Evolutionary conservation across 1,284 basidiomycete genomes (phyloP).

Genomic region (Quambalaria eucalypti): DNA sequence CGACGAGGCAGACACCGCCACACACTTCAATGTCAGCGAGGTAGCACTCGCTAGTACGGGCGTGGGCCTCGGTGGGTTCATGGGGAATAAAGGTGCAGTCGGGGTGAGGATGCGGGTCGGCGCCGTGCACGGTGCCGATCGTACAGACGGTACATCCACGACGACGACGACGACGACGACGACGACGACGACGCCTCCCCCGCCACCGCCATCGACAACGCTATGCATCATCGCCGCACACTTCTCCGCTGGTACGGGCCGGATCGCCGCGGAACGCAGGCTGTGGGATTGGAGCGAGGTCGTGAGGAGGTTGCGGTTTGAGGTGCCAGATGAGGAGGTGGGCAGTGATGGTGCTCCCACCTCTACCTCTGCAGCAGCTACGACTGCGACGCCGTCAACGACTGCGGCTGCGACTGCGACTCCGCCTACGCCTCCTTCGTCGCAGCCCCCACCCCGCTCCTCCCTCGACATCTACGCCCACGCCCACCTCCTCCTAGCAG

Average conservation of each 20-base stretch:
- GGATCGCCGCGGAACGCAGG: conserved; percentile 1
- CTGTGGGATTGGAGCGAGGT: conserved; percentile 6
- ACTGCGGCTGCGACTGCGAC: neutral
- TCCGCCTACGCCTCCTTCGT: too few relatives aligned
- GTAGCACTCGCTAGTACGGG: conserved; percentile 1
- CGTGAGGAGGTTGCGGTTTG: conserved; percentile 2
- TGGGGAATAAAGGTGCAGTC: conserved; percentile 16
- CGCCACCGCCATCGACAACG: conserved; percentile 43
- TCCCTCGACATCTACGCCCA: conserved; percentile 57
- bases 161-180: too few relatives aligned
- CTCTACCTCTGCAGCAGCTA: neutral
- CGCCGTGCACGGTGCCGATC: neutral
- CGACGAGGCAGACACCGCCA: neutral
- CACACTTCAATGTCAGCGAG: neutral
- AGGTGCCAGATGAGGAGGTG: conserved; percentile 75
- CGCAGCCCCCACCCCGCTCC: too few relatives aligned
- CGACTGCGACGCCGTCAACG: neutral
- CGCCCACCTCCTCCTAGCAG: conserved; percentile 87
- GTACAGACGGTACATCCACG: too few relatives aligned
- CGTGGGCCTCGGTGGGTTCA: conserved; percentile 13
- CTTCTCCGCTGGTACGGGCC: conserved; percentile 59
- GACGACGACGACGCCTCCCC: too few relatives aligned
- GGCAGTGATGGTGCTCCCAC: too few relatives aligned
- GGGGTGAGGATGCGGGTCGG: conserved; percentile 4
- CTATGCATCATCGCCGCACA: conserved; percentile 95